phyloP scores from a whole-genome alignment of 805 yeast species.

The Sugiyamaella floridensis region DNA sequence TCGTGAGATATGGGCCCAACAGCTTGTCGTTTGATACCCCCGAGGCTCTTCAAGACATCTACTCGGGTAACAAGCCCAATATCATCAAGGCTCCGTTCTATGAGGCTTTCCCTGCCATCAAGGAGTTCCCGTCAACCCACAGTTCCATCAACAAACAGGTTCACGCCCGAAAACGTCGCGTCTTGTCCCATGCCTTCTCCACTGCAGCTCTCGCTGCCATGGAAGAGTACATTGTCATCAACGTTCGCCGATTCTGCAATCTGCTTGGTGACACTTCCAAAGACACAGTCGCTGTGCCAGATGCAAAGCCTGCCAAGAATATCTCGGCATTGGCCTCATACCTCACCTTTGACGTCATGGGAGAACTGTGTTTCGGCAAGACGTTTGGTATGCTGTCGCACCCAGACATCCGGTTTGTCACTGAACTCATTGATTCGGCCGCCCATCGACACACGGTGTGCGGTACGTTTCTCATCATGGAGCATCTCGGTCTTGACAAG shows the following conservation, averaged over 20 bases:
- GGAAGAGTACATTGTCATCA: conserved; percentile 13
- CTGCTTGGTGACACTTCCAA: conserved; percentile 12
- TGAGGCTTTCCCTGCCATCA: conserved; percentile 17
- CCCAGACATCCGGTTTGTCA: conserved; percentile 12
- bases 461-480: conserved; percentile 11
- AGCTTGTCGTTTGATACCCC: conserved; percentile 13
- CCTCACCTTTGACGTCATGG: conserved; percentile 17
- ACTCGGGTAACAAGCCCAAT: conserved; percentile 10
- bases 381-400: conserved; percentile 14
- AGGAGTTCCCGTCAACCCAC: conserved; percentile 17
- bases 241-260: conserved; percentile 12
- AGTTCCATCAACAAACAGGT: conserved; percentile 14
- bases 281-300: conserved; percentile 9
- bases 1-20: conserved; percentile 15
- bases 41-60: conserved; percentile 13
- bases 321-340: conserved; percentile 11
- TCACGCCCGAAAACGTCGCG: conserved; percentile 15
- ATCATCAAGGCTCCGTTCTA: conserved; percentile 15
- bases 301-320: conserved; percentile 12
- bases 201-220: conserved; percentile 12
- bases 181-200: conserved; percentile 17
- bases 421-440: conserved; percentile 14
- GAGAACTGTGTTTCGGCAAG: conserved; percentile 17
- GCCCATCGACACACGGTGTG: conserved; percentile 16
- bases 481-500: conserved; percentile 12